Evolutionary conservation across 129 eudicot species (phyloP).

Genomic region (Flaveria bidentis): DNA sequence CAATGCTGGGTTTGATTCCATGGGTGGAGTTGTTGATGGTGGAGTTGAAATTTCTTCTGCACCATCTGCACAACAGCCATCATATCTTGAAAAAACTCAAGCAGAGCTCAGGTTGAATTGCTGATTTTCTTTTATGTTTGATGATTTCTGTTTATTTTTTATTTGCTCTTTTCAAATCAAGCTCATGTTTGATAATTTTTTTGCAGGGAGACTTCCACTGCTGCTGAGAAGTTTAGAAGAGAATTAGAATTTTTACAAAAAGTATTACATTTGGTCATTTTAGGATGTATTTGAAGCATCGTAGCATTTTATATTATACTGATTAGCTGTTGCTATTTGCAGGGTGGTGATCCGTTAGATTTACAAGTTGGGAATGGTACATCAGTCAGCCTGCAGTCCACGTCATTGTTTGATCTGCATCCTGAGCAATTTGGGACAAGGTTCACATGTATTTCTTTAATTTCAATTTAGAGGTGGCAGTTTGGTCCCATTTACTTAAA

Average conservation of each 20-base stretch:
- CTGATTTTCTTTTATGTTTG: conserved; percentile 15
- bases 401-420: conserved; percentile 71
- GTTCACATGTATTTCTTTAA: conserved; percentile 35
- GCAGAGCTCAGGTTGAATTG: conserved; percentile 74
- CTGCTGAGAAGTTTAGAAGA: conserved; percentile 70
- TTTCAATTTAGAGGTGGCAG: conserved; percentile 17
- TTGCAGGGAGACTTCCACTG: conserved; percentile 73
- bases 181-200: conserved; percentile 12
- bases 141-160: conserved; percentile 2
- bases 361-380: conserved; percentile 56
- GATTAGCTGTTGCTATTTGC: conserved; percentile 29
- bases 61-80: conserved; percentile 66
- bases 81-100: conserved; percentile 78
- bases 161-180: background rate
- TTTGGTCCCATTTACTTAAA: background rate
- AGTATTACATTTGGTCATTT: conserved; percentile 46
- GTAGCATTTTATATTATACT: conserved; percentile 21
- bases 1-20: conserved; percentile 95
- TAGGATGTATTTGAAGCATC: conserved; percentile 2
- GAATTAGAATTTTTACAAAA: conserved; percentile 90
- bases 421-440: conserved; percentile 70
- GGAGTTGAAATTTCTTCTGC: conserved; percentile 65
- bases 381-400: conserved; percentile 83
- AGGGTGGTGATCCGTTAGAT: conserved; percentile 98
- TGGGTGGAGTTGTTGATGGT: conserved; percentile 94